Conservation (phyloP, 2,329 filamentous ascomycete species). For the Xylaria digitata region DNA sequence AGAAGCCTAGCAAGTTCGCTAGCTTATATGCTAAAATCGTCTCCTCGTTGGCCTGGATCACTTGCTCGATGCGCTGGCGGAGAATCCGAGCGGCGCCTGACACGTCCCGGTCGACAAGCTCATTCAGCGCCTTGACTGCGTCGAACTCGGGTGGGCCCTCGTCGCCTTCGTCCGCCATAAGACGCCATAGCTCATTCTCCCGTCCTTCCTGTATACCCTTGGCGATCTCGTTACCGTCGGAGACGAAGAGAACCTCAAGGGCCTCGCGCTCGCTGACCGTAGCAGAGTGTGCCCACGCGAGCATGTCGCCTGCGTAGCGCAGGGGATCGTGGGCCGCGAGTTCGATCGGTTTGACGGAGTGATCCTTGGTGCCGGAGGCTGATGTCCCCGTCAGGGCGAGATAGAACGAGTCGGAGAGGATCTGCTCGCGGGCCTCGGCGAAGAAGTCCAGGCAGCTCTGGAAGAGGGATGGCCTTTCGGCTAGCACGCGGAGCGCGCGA, state of each 20-base stretch:
- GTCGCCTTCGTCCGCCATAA: slow-evolving; percentile 67
- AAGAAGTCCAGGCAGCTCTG: slow-evolving; percentile 95
- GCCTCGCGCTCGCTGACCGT: slow-evolving; percentile 94
- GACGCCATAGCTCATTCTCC: slow-evolving; percentile 85
- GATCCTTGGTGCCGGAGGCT: slow-evolving; percentile 67
- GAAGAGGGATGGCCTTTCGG: slow-evolving; percentile 89
- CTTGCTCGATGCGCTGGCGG: slow-evolving; percentile 89
- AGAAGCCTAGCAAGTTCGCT: slow-evolving; percentile 89
- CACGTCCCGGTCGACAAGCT: slow-evolving; percentile 88
- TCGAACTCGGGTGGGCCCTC: slow-evolving; percentile 72
- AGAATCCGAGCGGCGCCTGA: slow-evolving; percentile 83
- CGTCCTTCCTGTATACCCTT: slow-evolving; percentile 82
- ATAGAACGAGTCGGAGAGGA: slow-evolving; percentile 90
- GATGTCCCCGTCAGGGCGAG: slow-evolving; percentile 82
- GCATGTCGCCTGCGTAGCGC: slow-evolving; percentile 95
- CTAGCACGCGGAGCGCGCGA: slow-evolving; percentile 84
- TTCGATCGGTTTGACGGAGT: slow-evolving; percentile 87
- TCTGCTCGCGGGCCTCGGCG: slow-evolving; percentile 86
- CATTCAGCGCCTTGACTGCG: slow-evolving; percentile 81
- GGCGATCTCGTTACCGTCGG: slow-evolving; percentile 88
- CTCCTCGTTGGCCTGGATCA: slow-evolving; percentile 92
- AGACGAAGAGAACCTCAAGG: slow-evolving; percentile 89
- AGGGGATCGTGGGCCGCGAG: slow-evolving; percentile 91
- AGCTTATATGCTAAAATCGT: slow-evolving; percentile 89
- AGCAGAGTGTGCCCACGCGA: slow-evolving; percentile 95